Conservation (phyloP, 139 green algal genomes). For the Parachlorella kessleri region DNA sequence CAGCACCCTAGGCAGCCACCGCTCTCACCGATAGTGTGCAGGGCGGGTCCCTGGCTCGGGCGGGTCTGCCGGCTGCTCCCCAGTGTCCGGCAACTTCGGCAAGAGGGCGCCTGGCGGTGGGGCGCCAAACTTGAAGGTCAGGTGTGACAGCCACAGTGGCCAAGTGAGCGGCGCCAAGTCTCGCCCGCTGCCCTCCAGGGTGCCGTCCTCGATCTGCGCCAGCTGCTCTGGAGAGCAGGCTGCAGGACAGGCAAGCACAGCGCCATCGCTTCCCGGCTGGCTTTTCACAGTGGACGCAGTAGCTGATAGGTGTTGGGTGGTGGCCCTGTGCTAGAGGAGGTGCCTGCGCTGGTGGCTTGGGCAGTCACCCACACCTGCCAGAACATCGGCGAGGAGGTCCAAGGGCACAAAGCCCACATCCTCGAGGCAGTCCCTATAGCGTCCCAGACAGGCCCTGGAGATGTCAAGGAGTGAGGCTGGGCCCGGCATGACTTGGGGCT, state of each 20-base stretch:
- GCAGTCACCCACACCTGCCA: too few species aligned
- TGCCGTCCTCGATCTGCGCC: conserved; percentile 11
- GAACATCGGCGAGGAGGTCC: conserved; percentile 13
- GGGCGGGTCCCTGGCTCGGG: neutral
- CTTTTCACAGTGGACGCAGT: too few species aligned
- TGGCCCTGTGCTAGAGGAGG: too few species aligned
- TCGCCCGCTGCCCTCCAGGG: conserved; percentile 3
- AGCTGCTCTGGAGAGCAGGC: conserved; percentile 5
- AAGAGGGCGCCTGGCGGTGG: neutral
- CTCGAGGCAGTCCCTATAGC: neutral
- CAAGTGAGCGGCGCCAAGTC: conserved; percentile 2
- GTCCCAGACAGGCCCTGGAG: neutral
- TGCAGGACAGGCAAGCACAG: too few species aligned
- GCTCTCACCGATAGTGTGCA: conserved; percentile 7
- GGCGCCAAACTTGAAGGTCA: neutral
- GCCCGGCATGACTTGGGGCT: neutral
- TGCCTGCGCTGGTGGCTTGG: too few species aligned
- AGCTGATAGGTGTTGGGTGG: too few species aligned
- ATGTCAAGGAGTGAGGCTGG: neutral
- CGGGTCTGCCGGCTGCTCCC: neutral
- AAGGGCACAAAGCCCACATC: neutral
- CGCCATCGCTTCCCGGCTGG: too few species aligned
- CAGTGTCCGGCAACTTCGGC: conserved; percentile 13
- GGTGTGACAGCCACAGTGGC: neutral
- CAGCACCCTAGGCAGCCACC: too few species aligned